Evolutionary conservation across 306 rosid genomes (phyloP), one percentile per base, ranked within the genome.

Genomic region (Sechiopsis laciniata): DNA sequence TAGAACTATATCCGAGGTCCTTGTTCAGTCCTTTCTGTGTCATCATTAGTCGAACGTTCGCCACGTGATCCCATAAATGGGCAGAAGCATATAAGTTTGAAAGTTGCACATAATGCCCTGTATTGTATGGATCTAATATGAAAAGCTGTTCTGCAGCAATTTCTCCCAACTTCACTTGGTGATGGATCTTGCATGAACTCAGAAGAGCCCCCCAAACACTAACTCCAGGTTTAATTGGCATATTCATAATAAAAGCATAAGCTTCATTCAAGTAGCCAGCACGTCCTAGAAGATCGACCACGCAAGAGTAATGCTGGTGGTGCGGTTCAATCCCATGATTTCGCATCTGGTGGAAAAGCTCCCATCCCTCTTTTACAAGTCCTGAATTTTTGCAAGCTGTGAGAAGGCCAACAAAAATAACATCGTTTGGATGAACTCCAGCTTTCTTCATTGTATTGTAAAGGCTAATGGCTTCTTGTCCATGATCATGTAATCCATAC

Each of bases 151-250:
- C 51, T 46, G 77, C 77, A 48, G 71, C 77, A 48, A 15, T 16
- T 62, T 74, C 77, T 74, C 77, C 77, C 48, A 74, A 17, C 51
- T 16, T 48, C 70, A 74, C 71, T n/a, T 26, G 32, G 3, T 60
- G 70, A 50, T 74, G 77, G 77, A 62, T 50, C 54, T 59, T 74
- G 60, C 77, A 74, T 2, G 50, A 50, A 61, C 77, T 61, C 50
- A 74, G 37, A 74, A 74, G 77, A 6, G 77, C 77, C 71, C 77
- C 77, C 77, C 71, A 74, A 42, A 74, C 57, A 52, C 61, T 74
- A 22, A 74, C 71, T 59, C 71, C 71, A 24, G 77, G 77, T n/a
- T 74, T 46, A 53, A 74, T 48, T n/a, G 71, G 71, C 77, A 74
- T 74, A 17, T 53, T 61, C 58, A 46, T 74, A 21, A 74, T 74